Conservation (phyloP, 176 grass and related monocot species). For the Saccharum spontaneum region DNA sequence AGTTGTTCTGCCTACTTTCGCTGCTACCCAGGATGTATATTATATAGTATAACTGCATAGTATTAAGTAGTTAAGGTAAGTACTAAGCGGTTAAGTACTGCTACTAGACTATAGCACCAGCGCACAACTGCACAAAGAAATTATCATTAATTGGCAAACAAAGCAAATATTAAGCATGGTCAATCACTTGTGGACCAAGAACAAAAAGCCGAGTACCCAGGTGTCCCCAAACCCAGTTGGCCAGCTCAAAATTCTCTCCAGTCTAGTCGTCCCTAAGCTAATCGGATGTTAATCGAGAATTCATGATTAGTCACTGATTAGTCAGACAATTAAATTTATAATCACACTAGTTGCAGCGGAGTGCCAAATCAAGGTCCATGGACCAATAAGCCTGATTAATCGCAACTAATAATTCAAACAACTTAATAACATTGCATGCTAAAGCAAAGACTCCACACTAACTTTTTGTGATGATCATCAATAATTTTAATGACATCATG, state of each 20-base stretch:
- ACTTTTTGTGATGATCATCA: neutral
- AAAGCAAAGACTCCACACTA: neutral
- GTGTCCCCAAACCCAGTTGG: neutral
- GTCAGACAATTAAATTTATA: neutral
- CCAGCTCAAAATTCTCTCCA: neutral
- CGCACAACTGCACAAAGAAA: neutral
- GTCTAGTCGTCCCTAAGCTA: neutral
- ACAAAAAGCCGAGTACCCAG: neutral
- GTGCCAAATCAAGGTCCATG: neutral
- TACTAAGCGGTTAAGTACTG: neutral
- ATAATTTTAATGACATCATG: neutral
- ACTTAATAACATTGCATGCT: neutral
- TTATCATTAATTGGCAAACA: neutral
- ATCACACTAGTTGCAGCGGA: neutral
- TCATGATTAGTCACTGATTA: neutral
- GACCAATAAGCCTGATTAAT: neutral
- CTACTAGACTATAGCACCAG: neutral
- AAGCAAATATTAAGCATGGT: neutral
- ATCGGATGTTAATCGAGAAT: neutral
- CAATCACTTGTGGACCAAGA: neutral
- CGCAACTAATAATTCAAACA: neutral
- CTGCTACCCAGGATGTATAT: neutral
- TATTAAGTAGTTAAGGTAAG: neutral
- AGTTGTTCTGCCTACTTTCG: neutral
- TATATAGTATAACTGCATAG: neutral